Evolutionary conservation across 345 rosid genomes (phyloP), one percentile per base, ranked within the genome.

Genomic region (Dovyalis caffra): DNA sequence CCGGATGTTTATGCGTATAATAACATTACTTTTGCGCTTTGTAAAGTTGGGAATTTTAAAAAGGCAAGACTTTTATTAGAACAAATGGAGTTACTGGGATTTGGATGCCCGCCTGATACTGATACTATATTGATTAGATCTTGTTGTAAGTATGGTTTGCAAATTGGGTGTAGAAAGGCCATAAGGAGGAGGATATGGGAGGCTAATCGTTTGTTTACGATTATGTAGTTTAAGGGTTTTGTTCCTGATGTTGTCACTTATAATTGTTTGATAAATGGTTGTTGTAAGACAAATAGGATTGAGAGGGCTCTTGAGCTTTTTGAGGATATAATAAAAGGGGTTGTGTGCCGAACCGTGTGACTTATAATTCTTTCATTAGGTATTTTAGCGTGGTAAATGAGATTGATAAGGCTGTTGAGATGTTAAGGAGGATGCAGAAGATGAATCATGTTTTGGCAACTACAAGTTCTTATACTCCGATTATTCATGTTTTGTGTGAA

Each of bases 201-300:
- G 74, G 97, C 98, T 1, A 94, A 90, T 76, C 88, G 89, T 65
- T 74, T 92, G 90, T 94, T 94, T 81, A 80, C 95, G 31, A 78
- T 86, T n/a, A 94, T 91, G 98, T 71, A 92, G 25, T 90, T 85
- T 29, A 92, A 89, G 72, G 97, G 92, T 32, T 92, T 90, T 86
- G 84, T 76, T 60, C 97, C 95, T 0, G 97, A 94, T 85, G 90
- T 90, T 60, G 93, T 92, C 20, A 87, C 97, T 0, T 94, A 92
- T 47, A 92, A 94, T 69, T 92, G 97, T 72, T 84, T 92, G 91
- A 92, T 94, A 35, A 92, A 94, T 66, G 97, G 95, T n/a, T 92
- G 98, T 47, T 92, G 92, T 68, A 92, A 91, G 83, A 91, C 93
- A 4, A 73, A 81, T 66, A 81, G 94, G 71, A 86, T 92, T 7